These are phyloP conservation scores for Beauveria scarabaeidicola DNA, from an alignment of 2,329 filamentous ascomycete species.

Conservation along the genomic window DNA sequence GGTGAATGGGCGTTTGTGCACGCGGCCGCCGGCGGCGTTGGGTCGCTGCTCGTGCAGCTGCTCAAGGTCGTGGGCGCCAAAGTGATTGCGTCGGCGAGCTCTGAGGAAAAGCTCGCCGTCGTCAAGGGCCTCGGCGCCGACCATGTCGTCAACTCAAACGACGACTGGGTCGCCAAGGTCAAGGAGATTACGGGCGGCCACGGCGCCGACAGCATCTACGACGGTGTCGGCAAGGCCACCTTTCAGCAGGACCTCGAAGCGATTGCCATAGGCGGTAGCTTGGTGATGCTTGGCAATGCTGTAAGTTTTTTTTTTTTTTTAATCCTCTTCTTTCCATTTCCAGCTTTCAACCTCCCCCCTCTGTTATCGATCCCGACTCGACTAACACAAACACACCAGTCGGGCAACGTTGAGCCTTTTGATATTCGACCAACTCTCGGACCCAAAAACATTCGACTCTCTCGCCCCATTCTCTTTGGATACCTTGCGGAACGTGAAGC, in stretches of 20 bases:
- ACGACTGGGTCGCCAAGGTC: conserved; percentile 47
- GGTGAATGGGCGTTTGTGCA: conserved; percentile 80
- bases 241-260: conserved; percentile 71
- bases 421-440: conserved; percentile 43
- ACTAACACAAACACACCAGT: conserved; percentile 25
- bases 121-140: conserved; percentile 64
- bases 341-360: too few relatives aligned
- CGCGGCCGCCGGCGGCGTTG: conserved; percentile 77
- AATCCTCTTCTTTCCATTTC: not conserved
- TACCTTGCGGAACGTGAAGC: conserved; percentile 66
- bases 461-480: conserved; percentile 64
- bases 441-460: conserved; percentile 67
- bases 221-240: conserved; percentile 77
- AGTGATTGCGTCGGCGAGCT: conserved; percentile 72
- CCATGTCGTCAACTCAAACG: conserved; percentile 64
- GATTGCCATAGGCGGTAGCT: conserved; percentile 65
- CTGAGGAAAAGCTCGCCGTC: conserved; percentile 60
- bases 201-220: conserved; percentile 72
- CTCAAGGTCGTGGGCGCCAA: conserved; percentile 63
- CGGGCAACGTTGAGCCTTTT: conserved; percentile 67
- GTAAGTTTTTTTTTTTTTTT: conserved; percentile 32
- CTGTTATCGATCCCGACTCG: not conserved
- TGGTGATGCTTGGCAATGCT: conserved; percentile 77
- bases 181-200: conserved; percentile 61
- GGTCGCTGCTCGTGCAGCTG: conserved; percentile 66